phyloP scores from a whole-genome alignment of 257 asterid genomes.

The Solanum pennellii region DNA sequence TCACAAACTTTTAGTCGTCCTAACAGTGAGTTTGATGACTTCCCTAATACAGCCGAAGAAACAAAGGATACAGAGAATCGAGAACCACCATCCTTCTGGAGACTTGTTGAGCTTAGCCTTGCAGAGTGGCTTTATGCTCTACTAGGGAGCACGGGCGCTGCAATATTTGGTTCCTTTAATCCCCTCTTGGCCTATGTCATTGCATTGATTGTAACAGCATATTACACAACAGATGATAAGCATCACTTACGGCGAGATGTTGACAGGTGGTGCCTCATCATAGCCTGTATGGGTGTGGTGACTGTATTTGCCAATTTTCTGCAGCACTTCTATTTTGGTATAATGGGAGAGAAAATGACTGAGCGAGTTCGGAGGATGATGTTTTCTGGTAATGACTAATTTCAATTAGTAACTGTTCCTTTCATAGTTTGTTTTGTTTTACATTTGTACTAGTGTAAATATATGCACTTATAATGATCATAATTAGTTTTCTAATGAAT shows the following conservation, averaged over 20 bases:
- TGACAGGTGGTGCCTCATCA: constrained; percentile 84
- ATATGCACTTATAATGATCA: background rate
- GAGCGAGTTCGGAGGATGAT: constrained; percentile 99
- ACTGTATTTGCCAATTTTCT: constrained; percentile 90
- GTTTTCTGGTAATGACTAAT: constrained; percentile 72
- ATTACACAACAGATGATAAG: constrained; percentile 48
- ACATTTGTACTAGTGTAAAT: background rate
- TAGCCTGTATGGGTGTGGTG: constrained; percentile 93
- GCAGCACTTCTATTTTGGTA: constrained; percentile 98
- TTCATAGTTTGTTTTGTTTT: background rate
- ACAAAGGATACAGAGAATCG: constrained; percentile 35
- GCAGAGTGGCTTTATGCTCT: constrained; percentile 99
- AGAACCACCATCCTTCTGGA: constrained; percentile 82
- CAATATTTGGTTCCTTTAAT: constrained; percentile 89
- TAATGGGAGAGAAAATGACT: constrained; percentile 99
- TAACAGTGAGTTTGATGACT: constrained; percentile 45
- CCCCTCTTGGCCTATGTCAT: constrained; percentile 94
- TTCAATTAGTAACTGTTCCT: background rate
- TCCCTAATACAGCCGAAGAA: constrained; percentile 32
- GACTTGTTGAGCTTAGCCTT: constrained; percentile 96
- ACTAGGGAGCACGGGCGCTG: constrained; percentile 95
- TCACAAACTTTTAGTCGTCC: constrained; percentile 98
- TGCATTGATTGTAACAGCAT: constrained; percentile 74
- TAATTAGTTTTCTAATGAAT: background rate
- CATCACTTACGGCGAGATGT: constrained; percentile 55